Base-by-base conservation (phyloP, 805 yeast species). In the Pichia rugopelliculosa region DNA sequence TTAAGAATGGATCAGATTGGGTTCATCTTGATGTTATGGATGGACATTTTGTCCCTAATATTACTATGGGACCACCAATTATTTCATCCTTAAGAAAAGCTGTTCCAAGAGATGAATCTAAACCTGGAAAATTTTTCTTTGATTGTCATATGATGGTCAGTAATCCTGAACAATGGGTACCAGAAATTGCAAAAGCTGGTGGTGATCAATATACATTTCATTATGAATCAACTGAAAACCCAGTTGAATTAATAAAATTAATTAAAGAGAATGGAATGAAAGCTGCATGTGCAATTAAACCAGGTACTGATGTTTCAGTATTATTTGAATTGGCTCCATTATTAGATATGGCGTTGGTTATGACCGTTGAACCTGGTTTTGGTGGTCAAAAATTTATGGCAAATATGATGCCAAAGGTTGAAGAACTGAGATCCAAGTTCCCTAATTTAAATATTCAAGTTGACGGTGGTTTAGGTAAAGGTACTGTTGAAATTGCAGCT, bases 81-180 rank as follows among this genome's bases (percentile, higher is more conserved):
- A 89, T 90, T 43, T 69, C 80, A 47, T 79, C 87, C 30, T 76
- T 90, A 61, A 79, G 97, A 59, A 76, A 80, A 53, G 79, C 80
- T 30, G 77, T 89, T 41, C 96, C 98, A 44, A 74, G 82, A 60
- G 59, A 59, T 39, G 49, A 39, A 21, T 4, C 43, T 2, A 20
- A 37, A 15, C 52, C 56, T 26, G 54, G 48, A 6, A 59, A 54
- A 36, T 58, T 42, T 41, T 77, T 77, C 53, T 91, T 93, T 61
- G 99, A 93, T 66, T 91, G 98, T 68, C 99, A 93, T 69, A 90
- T 93, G 96, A 93, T 93, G 99, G 97, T 93, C 37, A 73, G 89
- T 21, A 70, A 75, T 48, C 99, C 99, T 15, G 95, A 87, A 62
- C 80, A 82, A 61, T 93, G 98, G 98, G 93, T 93, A 48, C 84